Percentiles rank a stretch among this genome's conserved stretches.
phyloP scores from a whole-genome alignment of 2,329 filamentous ascomycete species.

The Dactylellina cionopaga region DNA sequence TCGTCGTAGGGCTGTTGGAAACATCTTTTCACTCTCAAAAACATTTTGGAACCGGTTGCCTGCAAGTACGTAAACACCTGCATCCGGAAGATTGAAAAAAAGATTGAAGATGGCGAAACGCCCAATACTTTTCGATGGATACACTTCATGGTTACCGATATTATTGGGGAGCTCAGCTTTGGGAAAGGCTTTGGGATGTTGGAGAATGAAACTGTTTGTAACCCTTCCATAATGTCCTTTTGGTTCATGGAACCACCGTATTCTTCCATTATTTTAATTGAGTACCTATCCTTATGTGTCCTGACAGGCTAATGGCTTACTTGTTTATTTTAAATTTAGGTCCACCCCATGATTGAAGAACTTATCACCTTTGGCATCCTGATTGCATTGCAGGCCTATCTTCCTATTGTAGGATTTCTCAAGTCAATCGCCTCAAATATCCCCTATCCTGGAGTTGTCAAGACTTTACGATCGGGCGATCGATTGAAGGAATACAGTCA shows the following conservation, averaged over 20 bases:
- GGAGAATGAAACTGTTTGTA: constrained; percentile 10
- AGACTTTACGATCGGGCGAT: background rate
- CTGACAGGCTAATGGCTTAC: background rate
- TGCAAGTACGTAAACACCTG: background rate
- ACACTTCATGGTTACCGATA: constrained; percentile 2
- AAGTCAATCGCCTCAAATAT: background rate
- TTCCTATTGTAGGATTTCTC: background rate
- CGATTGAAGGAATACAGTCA: background rate
- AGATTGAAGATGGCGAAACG: background rate
- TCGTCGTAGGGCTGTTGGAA: constrained; percentile 8
- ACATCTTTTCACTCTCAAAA: constrained; percentile 1
- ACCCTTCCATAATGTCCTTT: background rate
- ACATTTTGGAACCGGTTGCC: constrained; percentile 1
- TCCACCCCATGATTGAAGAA: background rate
- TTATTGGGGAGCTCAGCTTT: constrained; percentile 3
- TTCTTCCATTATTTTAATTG: background rate
- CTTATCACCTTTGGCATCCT: background rate
- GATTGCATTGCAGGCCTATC: background rate
- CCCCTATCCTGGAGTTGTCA: background rate
- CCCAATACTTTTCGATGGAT: constrained; percentile 10
- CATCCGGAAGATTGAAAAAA: background rate
- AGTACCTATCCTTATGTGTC: background rate
- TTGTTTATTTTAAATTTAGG: background rate
- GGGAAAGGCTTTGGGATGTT: constrained; percentile 13
- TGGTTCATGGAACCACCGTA: no score